Base-by-base conservation (phyloP, 495 filamentous ascomycete species). In the Aspergillus cristatus region DNA sequence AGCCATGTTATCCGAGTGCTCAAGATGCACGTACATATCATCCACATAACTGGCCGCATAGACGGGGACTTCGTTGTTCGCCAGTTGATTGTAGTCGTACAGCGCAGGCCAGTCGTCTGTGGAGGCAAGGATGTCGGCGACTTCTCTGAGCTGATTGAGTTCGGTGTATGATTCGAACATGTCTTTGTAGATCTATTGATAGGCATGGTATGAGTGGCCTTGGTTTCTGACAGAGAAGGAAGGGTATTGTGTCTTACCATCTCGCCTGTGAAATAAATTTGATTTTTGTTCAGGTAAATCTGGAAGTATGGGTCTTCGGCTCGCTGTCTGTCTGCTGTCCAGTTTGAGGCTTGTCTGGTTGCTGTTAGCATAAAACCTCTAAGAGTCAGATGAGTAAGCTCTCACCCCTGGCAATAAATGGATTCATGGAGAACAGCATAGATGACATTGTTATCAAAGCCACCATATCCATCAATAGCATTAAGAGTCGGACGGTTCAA, bases 1-100 rank as follows among this genome's bases (percentile, higher is more conserved):
- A 10, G 84, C 87, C 17, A 89, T 91, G 44, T 78, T 79, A 39
- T 74, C 62, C 0, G 83, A 74, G 7, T 86, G 56, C 16, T 79
- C 79, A 44, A 72, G 84, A 45, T 90, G 79, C 20, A 97, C 90
- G 48, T 94, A 96, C 88, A 97, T 95, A 57, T 97, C 90, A 39
- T 96, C 84, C 1, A 86, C 51, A 41, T 79, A 97, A n/a, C 72
- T 79, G 0, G 84, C 84, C 5, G 86, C 80, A 46, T 93, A 96
- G 0, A 96, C 83, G 0, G 91, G 89, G 0, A 96, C 87, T 42
- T 81, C 67, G 49, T 96, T 96, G 44, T 74, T 68, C 5, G 68
- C 70, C 14, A 95, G 68, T 50, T 84, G 78, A 7, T 66, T 69
- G 41, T 77, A 68, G 50, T 91, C 75, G 51, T 94, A 96, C 2